Evolutionary conservation across 2,329 filamentous ascomycete species (phyloP), one percentile per base, ranked within the genome.

Genomic region (Calonectria honghensis): DNA sequence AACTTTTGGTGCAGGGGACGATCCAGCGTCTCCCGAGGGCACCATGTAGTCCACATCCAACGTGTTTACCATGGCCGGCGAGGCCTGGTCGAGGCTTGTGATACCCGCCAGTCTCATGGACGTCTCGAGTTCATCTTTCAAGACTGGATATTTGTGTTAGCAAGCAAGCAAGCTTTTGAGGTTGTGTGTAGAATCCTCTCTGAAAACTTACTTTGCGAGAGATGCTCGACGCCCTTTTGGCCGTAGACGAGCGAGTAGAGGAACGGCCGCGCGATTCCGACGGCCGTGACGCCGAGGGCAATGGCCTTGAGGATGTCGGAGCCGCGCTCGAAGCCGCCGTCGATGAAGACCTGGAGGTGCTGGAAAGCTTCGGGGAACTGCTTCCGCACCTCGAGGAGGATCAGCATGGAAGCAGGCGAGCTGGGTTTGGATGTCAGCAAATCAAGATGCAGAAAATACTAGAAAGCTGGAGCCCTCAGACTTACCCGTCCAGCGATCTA

Each of bases 221-320:
- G 83, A 81, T 90, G 87, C 78, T 90, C 88, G 24, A 90, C 87
- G 2, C 89, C 89, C 70, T 88, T 88, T 77, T 90, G 88, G 6
- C 90, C 89, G 73, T 91, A 91, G 5, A 88, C 87, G 32, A 89
- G 83, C 2, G 88, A 88, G 76, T 89, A 91, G 9, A 91, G 81
- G 73, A 88, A 88, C 20, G 89, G 89, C 18, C 90, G 82, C 0
- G 89, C 90, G 66, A 91, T 86, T 0, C 89, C 89, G 4, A 90
- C 90, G 14, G 89, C 89, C 0, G 86, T 89, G 6, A 89, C 89
- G 0, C 90, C 90, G 0, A 91, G 82, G 31, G 87, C 88, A 10
- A 91, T 80, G 3, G 88, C 88, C 76, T 91, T 91, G 31, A 91
- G 84, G 6, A 91, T 87, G 75, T 91, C 90, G 0, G 88, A 88